phyloP scores from a whole-genome alignment of 2,329 filamentous ascomycete genomes.

The Epichloe aotearoae region DNA sequence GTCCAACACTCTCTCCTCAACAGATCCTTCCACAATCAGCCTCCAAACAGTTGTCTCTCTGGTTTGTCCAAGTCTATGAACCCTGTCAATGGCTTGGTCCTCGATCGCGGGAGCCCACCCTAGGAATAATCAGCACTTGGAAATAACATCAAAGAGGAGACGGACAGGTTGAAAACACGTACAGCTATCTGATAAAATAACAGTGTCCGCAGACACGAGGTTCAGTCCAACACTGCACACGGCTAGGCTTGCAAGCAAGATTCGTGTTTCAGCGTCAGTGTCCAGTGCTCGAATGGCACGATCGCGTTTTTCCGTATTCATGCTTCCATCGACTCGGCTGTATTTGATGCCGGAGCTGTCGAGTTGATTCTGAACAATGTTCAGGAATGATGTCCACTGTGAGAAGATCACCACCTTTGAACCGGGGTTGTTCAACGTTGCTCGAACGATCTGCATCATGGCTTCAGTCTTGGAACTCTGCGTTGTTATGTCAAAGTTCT shows the following conservation, averaged over 20 bases:
- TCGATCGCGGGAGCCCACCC: conserved; percentile 86
- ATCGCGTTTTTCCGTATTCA: conserved; percentile 60
- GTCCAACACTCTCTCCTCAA: conserved; percentile 69
- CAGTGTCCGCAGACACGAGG: conserved; percentile 72
- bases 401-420: conserved; percentile 65
- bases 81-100: conserved; percentile 80
- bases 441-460: conserved; percentile 60
- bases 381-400: conserved; percentile 65
- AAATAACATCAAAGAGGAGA: not conserved
- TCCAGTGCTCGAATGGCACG: conserved; percentile 54
- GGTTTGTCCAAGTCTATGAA: conserved; percentile 75
- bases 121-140: conserved; percentile 8
- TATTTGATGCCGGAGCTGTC: conserved; percentile 45
- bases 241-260: conserved; percentile 69
- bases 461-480: conserved; percentile 76
- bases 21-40: conserved; percentile 64
- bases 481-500: conserved; percentile 45
- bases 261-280: conserved; percentile 50
- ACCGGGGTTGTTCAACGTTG: conserved; percentile 47
- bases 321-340: conserved; percentile 67
- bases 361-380: conserved; percentile 58
- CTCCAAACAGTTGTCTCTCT: conserved; percentile 67
- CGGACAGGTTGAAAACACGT: conserved; percentile 13
- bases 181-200: conserved; percentile 69
- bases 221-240: conserved; percentile 82